phyloP scores from a whole-genome alignment of 208 protist species.

The Trypanosoma avium region DNA sequence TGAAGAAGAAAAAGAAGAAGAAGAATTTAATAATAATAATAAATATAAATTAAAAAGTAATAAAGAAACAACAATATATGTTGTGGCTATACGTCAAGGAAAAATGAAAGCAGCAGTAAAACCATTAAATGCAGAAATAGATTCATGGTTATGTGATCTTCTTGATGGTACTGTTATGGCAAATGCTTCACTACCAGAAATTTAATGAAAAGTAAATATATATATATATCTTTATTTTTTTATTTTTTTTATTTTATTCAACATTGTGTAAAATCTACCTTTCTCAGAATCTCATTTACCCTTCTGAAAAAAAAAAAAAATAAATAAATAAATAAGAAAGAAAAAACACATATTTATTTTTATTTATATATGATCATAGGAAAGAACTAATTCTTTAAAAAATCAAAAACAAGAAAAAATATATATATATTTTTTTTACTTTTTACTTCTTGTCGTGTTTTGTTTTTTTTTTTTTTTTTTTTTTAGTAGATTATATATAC shows the following conservation, averaged over 20 bases:
- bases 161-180: constrained; percentile 16
- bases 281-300: too few species aligned
- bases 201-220: too few species aligned
- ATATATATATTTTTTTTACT: too few species aligned
- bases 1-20: not conserved
- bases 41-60: not conserved
- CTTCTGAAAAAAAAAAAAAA: too few species aligned
- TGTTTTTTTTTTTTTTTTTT: too few species aligned
- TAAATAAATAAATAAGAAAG: not conserved
- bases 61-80: not conserved
- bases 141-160: constrained; percentile 23
- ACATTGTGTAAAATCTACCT: too few species aligned
- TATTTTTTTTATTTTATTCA: constrained; percentile 8
- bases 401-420: too few species aligned
- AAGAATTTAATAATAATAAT: not conserved
- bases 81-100: constrained; percentile 12
- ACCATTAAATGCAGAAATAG: constrained; percentile 1
- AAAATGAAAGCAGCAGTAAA: constrained; percentile 23
- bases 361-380: too few species aligned
- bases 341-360: not conserved
- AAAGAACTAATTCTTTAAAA: too few species aligned
- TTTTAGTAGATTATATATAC: too few species aligned
- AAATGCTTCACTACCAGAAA: constrained; percentile 1
- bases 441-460: too few species aligned
- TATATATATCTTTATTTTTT: constrained; percentile 1